Conservation (phyloP, 176 grass and related monocot species). For the Elaeis guineensis region DNA sequence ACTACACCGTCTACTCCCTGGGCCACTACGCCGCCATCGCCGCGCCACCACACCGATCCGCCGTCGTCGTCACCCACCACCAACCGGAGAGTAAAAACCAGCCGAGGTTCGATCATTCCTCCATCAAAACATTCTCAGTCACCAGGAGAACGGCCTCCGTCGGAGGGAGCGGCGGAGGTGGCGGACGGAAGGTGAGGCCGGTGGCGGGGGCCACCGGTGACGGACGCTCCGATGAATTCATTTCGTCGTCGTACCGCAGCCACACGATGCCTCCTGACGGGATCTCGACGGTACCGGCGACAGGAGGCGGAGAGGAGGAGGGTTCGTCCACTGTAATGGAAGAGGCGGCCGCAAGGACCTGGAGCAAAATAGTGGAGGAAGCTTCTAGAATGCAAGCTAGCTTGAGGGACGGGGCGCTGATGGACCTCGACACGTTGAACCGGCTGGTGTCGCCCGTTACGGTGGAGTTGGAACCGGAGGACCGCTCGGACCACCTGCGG, state of each 20-base stretch:
- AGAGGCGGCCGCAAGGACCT: constrained; percentile 42
- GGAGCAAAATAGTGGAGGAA: constrained; percentile 57
- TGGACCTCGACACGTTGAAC: constrained; percentile 47
- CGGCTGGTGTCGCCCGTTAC: constrained; percentile 60
- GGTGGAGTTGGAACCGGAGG: constrained; percentile 30
- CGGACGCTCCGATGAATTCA: background rate
- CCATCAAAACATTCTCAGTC: background rate
- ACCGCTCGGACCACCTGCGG: constrained; percentile 23
- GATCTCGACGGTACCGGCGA: background rate
- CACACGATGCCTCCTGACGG: background rate
- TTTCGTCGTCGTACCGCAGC: background rate
- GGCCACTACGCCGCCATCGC: background rate
- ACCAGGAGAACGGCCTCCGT: background rate
- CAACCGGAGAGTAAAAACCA: background rate
- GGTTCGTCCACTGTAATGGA: background rate
- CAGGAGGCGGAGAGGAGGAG: background rate
- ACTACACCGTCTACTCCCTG: constrained; percentile 11
- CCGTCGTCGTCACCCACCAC: background rate
- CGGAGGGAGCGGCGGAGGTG: constrained; percentile 4
- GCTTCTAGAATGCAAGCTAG: constrained; percentile 51
- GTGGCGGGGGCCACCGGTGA: constrained; percentile 6
- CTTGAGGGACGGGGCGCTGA: constrained; percentile 32
- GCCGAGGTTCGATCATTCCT: background rate
- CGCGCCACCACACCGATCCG: background rate
- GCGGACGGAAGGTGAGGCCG: background rate